These are phyloP conservation scores for Geranium incanum DNA, from an alignment of 441 rosid genomes.

Conservation along the genomic window DNA sequence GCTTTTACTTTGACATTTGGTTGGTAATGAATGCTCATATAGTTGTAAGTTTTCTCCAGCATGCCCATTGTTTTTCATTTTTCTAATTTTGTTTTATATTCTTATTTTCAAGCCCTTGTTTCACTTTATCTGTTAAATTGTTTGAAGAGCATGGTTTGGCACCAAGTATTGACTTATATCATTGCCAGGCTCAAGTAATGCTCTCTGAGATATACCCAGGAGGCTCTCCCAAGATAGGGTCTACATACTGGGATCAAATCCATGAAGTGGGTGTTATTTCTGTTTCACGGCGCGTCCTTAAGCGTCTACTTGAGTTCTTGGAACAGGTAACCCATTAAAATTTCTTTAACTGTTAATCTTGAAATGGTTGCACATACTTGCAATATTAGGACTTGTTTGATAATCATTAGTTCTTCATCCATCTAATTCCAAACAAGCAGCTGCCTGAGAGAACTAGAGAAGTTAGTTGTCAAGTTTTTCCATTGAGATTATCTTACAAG, in stretches of 20 bases:
- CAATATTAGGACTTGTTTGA: background rate
- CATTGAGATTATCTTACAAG: slow-evolving; percentile 1
- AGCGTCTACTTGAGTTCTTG: slow-evolving; percentile 69
- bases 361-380: background rate
- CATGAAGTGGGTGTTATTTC: slow-evolving; percentile 76
- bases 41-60: background rate
- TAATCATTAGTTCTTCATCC: background rate
- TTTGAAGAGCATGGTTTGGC: slow-evolving; percentile 7
- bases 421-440: background rate
- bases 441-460: background rate
- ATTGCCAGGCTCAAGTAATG: slow-evolving; percentile 75
- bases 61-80: background rate
- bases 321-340: slow-evolving; percentile 54
- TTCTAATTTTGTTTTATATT: background rate
- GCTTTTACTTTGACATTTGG: background rate
- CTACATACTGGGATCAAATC: slow-evolving; percentile 91
- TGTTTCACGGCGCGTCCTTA: slow-evolving; percentile 71
- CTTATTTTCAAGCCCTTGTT: background rate
- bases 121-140: background rate
- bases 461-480: background rate
- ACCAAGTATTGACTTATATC: slow-evolving; percentile 11
- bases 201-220: slow-evolving; percentile 99
- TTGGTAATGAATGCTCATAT: background rate
- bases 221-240: slow-evolving; percentile 78
- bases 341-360: slow-evolving; percentile 9